Evolutionary conservation across 768 basidiomycete species (phyloP).

Genomic region (Calocybe indica): DNA sequence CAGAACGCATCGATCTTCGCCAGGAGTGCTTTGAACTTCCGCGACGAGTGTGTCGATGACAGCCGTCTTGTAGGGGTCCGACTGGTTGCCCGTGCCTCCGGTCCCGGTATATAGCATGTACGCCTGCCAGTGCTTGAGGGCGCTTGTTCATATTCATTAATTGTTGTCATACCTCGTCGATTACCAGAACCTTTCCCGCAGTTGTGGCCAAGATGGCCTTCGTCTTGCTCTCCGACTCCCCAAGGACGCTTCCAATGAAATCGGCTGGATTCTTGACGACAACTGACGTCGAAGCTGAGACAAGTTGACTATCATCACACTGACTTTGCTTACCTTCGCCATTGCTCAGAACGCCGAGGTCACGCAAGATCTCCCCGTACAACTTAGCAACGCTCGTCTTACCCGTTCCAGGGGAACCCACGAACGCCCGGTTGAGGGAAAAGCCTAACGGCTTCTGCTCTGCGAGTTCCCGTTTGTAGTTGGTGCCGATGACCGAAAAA

Average conservation of each 20-base stretch:
- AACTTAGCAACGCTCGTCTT: constrained; percentile 67
- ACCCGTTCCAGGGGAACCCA: constrained; percentile 66
- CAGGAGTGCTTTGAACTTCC: constrained; percentile 62
- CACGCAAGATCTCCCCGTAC: constrained; percentile 58
- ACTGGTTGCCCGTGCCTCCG: constrained; percentile 17
- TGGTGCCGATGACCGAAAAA: constrained; percentile 39
- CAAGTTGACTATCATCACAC: neutral
- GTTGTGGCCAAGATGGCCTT: constrained; percentile 55
- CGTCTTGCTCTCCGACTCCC: constrained; percentile 59
- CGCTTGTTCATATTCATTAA: neutral
- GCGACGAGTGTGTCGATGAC: constrained; percentile 75
- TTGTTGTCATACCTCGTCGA: constrained; percentile 48
- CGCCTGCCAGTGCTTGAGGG: constrained; percentile 34
- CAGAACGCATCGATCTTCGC: constrained; percentile 66
- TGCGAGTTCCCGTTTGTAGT: constrained; percentile 53
- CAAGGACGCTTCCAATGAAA: constrained; percentile 54
- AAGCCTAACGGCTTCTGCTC: constrained; percentile 48
- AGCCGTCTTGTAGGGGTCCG: constrained; percentile 54
- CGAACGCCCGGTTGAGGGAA: constrained; percentile 59
- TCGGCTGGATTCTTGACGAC: constrained; percentile 64
- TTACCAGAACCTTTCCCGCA: constrained; percentile 62
- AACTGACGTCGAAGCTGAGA: constrained; percentile 29
- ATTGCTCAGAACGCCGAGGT: constrained; percentile 61
- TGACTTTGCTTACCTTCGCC: constrained; percentile 48
- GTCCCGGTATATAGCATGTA: constrained; percentile 59